phyloP scores from a whole-genome alignment of 345 rosid genomes.

The Salix brachista region DNA sequence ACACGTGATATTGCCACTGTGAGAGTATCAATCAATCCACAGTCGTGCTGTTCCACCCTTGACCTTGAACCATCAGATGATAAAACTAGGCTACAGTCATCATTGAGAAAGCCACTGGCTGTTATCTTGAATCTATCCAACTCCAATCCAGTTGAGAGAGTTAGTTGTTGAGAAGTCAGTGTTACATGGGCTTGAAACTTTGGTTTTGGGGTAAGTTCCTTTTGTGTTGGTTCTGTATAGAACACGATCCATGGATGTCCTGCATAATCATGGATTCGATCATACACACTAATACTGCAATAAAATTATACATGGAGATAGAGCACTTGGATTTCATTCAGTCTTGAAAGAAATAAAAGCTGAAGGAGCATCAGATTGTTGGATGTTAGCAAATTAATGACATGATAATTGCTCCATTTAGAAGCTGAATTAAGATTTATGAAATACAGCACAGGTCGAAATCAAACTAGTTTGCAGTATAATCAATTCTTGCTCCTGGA shows the following conservation, averaged over 20 bases:
- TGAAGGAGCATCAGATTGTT: background rate
- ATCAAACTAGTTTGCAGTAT: background rate
- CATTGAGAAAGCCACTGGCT: slow-evolving; percentile 4
- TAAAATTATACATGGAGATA: background rate
- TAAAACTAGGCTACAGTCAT: slow-evolving; percentile 5
- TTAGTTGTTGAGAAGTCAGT: slow-evolving; percentile 4
- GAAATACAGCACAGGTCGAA: background rate
- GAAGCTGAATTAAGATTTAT: no score
- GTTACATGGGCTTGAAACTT: slow-evolving; percentile 3
- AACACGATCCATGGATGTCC: slow-evolving; percentile 19
- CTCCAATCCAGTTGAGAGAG: background rate
- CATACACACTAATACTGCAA: background rate
- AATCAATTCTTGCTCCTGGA: background rate
- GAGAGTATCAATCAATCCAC: slow-evolving; percentile 10
- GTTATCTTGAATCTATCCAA: slow-evolving; percentile 1
- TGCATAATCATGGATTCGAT: background rate
- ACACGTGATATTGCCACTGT: slow-evolving; percentile 15
- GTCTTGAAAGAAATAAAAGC: background rate
- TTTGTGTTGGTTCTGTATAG: slow-evolving; percentile 8
- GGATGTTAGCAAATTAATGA: background rate
- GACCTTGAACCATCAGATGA: slow-evolving; percentile 1
- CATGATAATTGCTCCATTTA: background rate
- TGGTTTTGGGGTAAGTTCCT: background rate
- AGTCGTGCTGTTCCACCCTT: slow-evolving; percentile 13
- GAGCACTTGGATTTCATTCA: background rate